phyloP scores from a whole-genome alignment of 2,329 filamentous ascomycete species.

The Claviceps maximensis region DNA sequence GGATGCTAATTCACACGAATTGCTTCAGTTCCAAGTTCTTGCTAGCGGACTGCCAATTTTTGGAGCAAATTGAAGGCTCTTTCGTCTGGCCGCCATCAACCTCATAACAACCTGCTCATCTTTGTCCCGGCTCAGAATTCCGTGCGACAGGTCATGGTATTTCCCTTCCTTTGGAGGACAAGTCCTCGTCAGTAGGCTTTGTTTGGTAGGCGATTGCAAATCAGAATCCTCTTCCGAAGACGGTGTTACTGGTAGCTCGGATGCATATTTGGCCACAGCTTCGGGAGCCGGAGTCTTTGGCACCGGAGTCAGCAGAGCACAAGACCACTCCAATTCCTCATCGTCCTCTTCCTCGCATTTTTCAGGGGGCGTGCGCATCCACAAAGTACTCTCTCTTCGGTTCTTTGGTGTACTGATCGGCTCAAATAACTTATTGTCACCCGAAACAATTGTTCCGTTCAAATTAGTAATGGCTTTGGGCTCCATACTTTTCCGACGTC shows the following conservation, averaged over 20 bases:
- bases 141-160: conserved; percentile 26
- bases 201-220: conserved; percentile 19
- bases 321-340: conserved; percentile 27
- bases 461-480: conserved; percentile 55
- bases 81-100: conserved; percentile 58
- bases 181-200: conserved; percentile 34
- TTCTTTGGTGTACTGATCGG: conserved; percentile 35
- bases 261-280: conserved; percentile 37
- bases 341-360: conserved; percentile 23
- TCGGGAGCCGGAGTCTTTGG: conserved; percentile 47
- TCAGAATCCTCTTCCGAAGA: conserved; percentile 21
- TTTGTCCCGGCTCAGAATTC: conserved; percentile 35
- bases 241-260: conserved; percentile 35
- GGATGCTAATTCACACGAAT: neutral
- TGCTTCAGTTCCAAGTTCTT: conserved; percentile 33
- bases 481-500: conserved; percentile 71
- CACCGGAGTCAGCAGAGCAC: conserved; percentile 38
- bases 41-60: conserved; percentile 61
- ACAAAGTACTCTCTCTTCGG: conserved; percentile 40
- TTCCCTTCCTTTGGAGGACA: conserved; percentile 38
- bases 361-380: conserved; percentile 42
- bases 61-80: conserved; percentile 66
- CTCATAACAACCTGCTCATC: conserved; percentile 46
- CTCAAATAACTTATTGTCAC: conserved; percentile 24
- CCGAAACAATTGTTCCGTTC: conserved; percentile 48